Base-by-base conservation (phyloP, 2,329 filamentous ascomycete species). In the Albifimbria verrucaria region DNA sequence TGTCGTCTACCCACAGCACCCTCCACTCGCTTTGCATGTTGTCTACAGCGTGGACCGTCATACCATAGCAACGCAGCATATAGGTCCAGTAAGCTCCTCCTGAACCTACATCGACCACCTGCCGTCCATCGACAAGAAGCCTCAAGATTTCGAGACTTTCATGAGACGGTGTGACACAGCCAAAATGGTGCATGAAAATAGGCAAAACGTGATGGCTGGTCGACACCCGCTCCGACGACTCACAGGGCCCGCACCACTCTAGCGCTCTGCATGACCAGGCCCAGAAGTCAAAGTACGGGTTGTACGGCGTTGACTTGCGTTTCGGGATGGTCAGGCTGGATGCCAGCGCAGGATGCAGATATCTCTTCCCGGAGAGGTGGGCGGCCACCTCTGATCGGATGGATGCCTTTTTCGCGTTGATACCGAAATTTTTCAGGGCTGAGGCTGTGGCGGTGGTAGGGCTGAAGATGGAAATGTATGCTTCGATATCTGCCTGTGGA, bases 71-170 rank as follows among this genome's bases (percentile, higher is more conserved):
- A 2, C 88, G 79, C 12, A 91, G 79, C 81, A 89, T 83, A 56
- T 83, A 87, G 7, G 82, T 80, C 88, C 88, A 92, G 71, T 91
- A 92, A 11, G 87, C 88, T 64, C 87, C 89, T 2, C 88, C 88
- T 50, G 80, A 85, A 4, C 87, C 88, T 39, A 90, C 70, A 59
- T 91, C 88, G 10, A 87, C 72, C 7, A 91, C 74, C 12, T 75
- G 66, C 6, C 79, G 73, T 3, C 75, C 76, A 1, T 76, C 77
- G 6, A 81, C 77, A 2, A 89, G 66, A 47, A 78, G 72, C 32
- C 77, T 77, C 26, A 91, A 76, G 21, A 87, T 72, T 56, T 79
- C 73, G 12, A 92, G 72, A 2, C 81, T 76, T 60, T 90, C 86
- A 66, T 87, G 86, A 10, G 80, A 82, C 0, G 88, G 88, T 20